Evolutionary conservation across 176 grass and related monocot species (phyloP), one percentile per base, ranked within the genome.

Genomic region (Themeda triandra): DNA sequence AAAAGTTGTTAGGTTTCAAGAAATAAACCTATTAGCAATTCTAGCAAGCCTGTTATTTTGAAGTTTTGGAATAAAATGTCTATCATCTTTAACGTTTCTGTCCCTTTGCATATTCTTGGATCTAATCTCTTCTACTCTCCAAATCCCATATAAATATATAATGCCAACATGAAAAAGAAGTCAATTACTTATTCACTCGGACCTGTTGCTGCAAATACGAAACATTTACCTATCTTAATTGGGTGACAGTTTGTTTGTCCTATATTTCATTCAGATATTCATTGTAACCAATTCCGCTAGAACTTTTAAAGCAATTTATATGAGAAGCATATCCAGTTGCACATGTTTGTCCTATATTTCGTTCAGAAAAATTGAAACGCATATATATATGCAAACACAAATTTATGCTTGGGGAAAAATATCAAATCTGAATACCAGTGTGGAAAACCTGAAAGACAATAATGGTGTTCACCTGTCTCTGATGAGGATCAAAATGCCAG

Each of bases 401-500:
- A 45, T 14, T 45, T 45, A 45, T 3, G 13, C 44, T 45, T 4
- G 44, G 44, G 42, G 13, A 45, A 45, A 45, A 45, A 18, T 49
- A 49, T 49, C 46, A 49, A 49, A 49, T 17, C 46, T 49, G 46
- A 49, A 58, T 91, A 45, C 74, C 45, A 18, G 78, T 39, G 33
- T 42, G 30, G 69, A 59, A 35, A 83, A 67, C n/a, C 39, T 72
- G 15, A 89, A 78, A 48, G 73, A 78, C n/a, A n/a, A n/a, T 21
- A 73, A 53, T 81, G 71, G 41, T 77, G 51, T 89, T 74, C 35
- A 66, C 39, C 45, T 48, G 5, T 75, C 63, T 51, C 32, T 40
- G 59, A 41, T 29, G 60, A 86, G 46, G 74, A 82, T 76, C 75
- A 75, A 54, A 76, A 86, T 85, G 84, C 77, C 69, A 86, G 71